Evolutionary conservation across 768 basidiomycete species (phyloP).

Genomic region (Tricholoma hemisulphureum): DNA sequence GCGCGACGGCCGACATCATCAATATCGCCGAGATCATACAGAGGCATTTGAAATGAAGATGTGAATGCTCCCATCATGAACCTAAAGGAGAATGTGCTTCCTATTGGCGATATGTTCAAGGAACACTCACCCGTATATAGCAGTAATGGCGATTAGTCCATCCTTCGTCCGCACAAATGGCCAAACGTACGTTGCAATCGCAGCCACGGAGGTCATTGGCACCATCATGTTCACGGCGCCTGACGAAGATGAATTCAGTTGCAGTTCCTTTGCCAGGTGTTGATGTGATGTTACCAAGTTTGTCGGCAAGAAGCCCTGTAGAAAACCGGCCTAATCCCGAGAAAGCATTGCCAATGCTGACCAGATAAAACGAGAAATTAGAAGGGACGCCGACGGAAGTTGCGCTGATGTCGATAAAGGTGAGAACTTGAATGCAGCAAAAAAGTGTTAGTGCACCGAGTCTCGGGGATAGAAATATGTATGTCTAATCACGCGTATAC

Average conservation of each 20-base stretch:
- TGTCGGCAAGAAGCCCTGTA: constrained; percentile 50
- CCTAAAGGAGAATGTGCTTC: too few relatives aligned
- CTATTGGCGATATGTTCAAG: too few relatives aligned
- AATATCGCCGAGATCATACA: constrained; percentile 50
- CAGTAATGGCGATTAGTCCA: constrained; percentile 44
- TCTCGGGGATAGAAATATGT: neutral
- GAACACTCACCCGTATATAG: constrained; percentile 56
- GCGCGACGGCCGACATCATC: constrained; percentile 56
- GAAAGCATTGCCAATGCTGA: constrained; percentile 60
- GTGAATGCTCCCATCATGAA: constrained; percentile 51
- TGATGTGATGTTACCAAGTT: constrained; percentile 42
- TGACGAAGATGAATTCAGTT: constrained; percentile 14
- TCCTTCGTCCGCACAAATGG: constrained; percentile 47
- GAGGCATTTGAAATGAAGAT: constrained; percentile 45
- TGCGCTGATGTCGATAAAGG: constrained; percentile 57
- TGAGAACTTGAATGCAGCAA: constrained; percentile 48
- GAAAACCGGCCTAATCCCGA: constrained; percentile 54
- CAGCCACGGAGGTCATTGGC: constrained; percentile 49
- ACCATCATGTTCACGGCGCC: constrained; percentile 61
- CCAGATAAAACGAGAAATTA: constrained; percentile 54
- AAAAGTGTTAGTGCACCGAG: neutral
- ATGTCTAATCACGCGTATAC: constrained; percentile 48
- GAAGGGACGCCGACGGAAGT: constrained; percentile 41
- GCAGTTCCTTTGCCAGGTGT: too few relatives aligned
- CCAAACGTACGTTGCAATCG: constrained; percentile 58